These are phyloP conservation scores for Chlamydomonas sphaeroides DNA, from an alignment of 139 green algal genomes.

Conservation along the genomic window DNA sequence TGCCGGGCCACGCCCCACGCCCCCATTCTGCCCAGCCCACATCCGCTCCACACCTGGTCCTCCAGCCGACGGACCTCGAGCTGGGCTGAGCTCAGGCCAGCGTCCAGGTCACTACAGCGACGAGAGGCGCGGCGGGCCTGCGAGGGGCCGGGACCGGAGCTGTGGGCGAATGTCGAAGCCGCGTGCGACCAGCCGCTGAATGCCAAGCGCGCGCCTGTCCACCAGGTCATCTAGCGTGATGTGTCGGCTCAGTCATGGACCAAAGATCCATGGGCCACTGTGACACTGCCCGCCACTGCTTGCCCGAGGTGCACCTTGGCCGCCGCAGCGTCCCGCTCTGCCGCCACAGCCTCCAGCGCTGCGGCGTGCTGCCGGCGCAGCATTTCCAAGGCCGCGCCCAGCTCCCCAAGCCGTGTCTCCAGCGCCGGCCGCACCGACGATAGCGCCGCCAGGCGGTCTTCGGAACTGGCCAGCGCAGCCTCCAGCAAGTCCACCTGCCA, in stretches of 20 bases:
- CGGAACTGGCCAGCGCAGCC: background rate
- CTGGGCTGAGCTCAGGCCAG: background rate
- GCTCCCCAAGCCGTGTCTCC: background rate
- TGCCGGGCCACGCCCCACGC: too few relatives aligned
- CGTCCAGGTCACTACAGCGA: background rate
- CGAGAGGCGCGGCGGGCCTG: background rate
- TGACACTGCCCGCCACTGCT: too few relatives aligned
- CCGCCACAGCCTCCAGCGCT: conserved; percentile 1
- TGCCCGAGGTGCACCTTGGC: conserved; percentile 39
- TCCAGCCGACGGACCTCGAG: background rate
- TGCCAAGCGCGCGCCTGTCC: too few relatives aligned
- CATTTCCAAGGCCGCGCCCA: background rate
- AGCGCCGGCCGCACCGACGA: conserved; percentile 1
- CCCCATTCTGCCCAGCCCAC: too few relatives aligned
- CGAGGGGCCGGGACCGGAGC: too few relatives aligned
- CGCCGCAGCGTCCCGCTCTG: conserved; percentile 22
- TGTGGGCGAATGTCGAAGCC: too few relatives aligned
- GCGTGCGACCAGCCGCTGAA: too few relatives aligned
- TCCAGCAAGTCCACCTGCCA: conserved; percentile 15
- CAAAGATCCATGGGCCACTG: too few relatives aligned
- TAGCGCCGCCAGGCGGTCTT: background rate
- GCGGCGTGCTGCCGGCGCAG: conserved; percentile 10
- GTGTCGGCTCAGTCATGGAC: too few relatives aligned
- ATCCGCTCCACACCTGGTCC: conserved; percentile 5
- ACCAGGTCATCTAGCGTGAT: too few relatives aligned